Base-by-base conservation (phyloP, 73 alveolate species). In the Paramecium caudatum region DNA sequence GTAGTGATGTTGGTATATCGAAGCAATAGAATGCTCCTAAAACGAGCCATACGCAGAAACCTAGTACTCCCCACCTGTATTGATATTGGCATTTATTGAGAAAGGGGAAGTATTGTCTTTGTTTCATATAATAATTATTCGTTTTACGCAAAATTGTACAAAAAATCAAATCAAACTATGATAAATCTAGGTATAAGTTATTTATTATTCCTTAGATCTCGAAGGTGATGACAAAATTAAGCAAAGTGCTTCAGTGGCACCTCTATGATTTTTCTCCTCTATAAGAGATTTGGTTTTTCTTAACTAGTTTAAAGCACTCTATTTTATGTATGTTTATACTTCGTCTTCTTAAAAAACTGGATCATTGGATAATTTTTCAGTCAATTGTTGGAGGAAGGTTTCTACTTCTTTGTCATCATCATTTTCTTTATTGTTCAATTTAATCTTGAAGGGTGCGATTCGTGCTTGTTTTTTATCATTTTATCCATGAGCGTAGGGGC, bases 401-500 rank as follows among this genome's bases (percentile, higher is more conserved):
- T 74, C 88, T 21, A 74, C 88, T 7, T 39, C 39, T 43, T 74
- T 37, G 19, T 74, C 68, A 43, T 74, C 88, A 21, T 43, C 55
- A 25, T 74, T 74, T 45, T 74, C 88, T 74, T 74, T 74, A 74
- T 74, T 74, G 16, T 74, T 68, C 9, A 27, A 27, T 37, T 47
- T 41, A 8, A 74, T 15, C 17, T 45, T 30, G 10, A 37, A 8
- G 17, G 69, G 88, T 21, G 70, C 69, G 1, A 74, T 37, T 74
- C 88, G 25, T 19, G 88, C 88, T 74, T 74, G 43, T 74, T 74
- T 74, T 43, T 19, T 74, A 9, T 74, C 69, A 10, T 17, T 74
- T 41, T 37, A 8, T 5, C 90, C 93, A 65, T 86, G 90, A 1
- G 93, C 93, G 19, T 62, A 63, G 4, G 90, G 84, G 27, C 93